Evolutionary conservation across 306 rosid species (phyloP), one percentile per base, ranked within the genome.

Genomic region (Cicer yamashitae): DNA sequence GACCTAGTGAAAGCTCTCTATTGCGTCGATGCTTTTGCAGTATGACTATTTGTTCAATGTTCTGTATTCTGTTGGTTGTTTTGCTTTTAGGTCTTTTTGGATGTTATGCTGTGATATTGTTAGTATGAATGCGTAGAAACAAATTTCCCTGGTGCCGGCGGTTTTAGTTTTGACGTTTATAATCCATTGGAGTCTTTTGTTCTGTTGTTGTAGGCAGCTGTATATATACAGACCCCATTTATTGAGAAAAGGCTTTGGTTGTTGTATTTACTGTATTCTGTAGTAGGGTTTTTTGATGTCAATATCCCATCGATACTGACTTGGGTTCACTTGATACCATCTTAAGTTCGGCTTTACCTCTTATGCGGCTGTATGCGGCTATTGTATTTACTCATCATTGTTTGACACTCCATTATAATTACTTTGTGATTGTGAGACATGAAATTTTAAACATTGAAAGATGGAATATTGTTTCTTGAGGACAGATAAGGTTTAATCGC

Each of bases 341-440:
- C 25, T 9, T 13, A 7, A n/a, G 67, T 15, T 9, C 5, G 4
- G 10, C 56, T 63, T 52, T 57, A 30, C 52, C 71, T 50, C 68
- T 7, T 50, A 47, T 30, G 37, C 37, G 5, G 37, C 5, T 30
- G 6, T 50, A 47, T 30, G 37, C 37, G 5, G 37, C 5, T 30
- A 1, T 30, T 30, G 37, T 30, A 30, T 30, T 30, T 30, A 38
- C 68, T 58, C 64, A 41, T 65, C 74, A 15, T 68, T 70, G 54
- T 64, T 71, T 64, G 56, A 45, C 43, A 62, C 38, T 70, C 52
- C 20, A 20, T 7, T 9, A 15, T 30, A 30, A 30, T n/a, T 44
- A 22, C 62, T 8, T 20, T 48, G 57, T 59, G 67, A 65, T 20
- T 48, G 47, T 59, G 57, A 65, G 60, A 58, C 9, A 53, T 40